phyloP scores from a whole-genome alignment of 2,329 filamentous ascomycete genomes.

The Ploettnerulaceae sp. region DNA sequence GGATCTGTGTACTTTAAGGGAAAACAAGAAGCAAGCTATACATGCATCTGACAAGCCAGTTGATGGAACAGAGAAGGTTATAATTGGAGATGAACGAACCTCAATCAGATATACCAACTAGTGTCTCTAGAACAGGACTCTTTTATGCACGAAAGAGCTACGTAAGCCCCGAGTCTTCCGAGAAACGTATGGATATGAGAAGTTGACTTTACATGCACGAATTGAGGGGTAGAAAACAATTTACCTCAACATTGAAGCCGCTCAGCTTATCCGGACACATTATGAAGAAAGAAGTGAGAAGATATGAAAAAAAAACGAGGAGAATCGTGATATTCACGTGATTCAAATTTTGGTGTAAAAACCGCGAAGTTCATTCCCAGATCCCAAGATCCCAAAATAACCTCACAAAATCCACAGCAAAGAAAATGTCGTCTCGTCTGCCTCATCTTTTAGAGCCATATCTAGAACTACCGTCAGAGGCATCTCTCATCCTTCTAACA shows the following conservation, averaged over 20 bases:
- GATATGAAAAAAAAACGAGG: too few relatives aligned
- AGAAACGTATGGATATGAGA: too few relatives aligned
- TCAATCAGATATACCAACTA: too few relatives aligned
- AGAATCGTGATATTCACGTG: too few relatives aligned
- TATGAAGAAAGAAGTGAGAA: too few relatives aligned
- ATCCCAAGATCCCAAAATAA: neutral
- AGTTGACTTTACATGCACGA: too few relatives aligned
- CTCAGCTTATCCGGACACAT: too few relatives aligned
- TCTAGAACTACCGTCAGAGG: constrained; percentile 51
- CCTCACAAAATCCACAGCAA: neutral
- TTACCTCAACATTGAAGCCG: too few relatives aligned
- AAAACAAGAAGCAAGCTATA: neutral
- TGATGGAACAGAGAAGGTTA: neutral
- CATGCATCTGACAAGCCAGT: neutral
- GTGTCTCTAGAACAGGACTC: too few relatives aligned
- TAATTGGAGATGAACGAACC: neutral
- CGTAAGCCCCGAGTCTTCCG: constrained; percentile 1
- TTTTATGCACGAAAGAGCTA: constrained; percentile 6
- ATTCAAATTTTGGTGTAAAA: too few relatives aligned
- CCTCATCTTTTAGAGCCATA: constrained; percentile 63
- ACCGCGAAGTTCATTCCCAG: neutral
- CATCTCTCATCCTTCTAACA: constrained; percentile 62
- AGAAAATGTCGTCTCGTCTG: constrained; percentile 30
- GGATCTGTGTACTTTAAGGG: too few relatives aligned
- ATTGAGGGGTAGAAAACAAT: too few relatives aligned